Evolutionary conservation across 352 stramenopile species (phyloP).

Genomic region (Pythium rishiriense): DNA sequence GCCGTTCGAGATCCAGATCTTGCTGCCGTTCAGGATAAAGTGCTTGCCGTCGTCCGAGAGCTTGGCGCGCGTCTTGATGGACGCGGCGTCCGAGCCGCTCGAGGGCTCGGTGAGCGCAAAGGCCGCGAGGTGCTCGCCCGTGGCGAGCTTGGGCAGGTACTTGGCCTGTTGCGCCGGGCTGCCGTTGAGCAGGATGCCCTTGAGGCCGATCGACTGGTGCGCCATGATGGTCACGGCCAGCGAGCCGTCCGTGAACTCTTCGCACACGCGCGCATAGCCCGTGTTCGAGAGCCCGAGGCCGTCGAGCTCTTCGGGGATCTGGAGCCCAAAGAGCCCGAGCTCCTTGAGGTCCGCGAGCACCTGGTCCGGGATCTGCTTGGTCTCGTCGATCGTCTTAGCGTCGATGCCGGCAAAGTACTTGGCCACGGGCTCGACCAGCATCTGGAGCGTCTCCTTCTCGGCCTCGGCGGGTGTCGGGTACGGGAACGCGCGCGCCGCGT

Average conservation of each 20-base stretch:
- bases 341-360: constrained; percentile 79
- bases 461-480: constrained; percentile 72
- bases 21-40: constrained; percentile 93
- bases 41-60: constrained; percentile 90
- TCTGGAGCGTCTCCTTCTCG: constrained; percentile 82
- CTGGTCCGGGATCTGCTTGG: constrained; percentile 72
- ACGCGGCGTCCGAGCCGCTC: constrained; percentile 88
- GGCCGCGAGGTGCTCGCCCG: constrained; percentile 81
- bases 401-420: constrained; percentile 81
- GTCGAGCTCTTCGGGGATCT: constrained; percentile 82
- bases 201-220: constrained; percentile 87
- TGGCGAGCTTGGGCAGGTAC: constrained; percentile 90
- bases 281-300: constrained; percentile 83
- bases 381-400: constrained; percentile 76
- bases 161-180: constrained; percentile 84
- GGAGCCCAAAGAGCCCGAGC: constrained; percentile 83
- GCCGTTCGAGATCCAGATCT: constrained; percentile 98
- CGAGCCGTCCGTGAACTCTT: constrained; percentile 82
- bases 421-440: constrained; percentile 78
- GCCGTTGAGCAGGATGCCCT: constrained; percentile 87
- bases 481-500: constrained; percentile 70
- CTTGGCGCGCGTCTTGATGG: constrained; percentile 89
- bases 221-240: constrained; percentile 86
- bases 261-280: constrained; percentile 80
- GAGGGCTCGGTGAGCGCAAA: constrained; percentile 91